phyloP scores from a whole-genome alignment of 1,139 yeast genomes.

The Suhomyces terraborum region DNA sequence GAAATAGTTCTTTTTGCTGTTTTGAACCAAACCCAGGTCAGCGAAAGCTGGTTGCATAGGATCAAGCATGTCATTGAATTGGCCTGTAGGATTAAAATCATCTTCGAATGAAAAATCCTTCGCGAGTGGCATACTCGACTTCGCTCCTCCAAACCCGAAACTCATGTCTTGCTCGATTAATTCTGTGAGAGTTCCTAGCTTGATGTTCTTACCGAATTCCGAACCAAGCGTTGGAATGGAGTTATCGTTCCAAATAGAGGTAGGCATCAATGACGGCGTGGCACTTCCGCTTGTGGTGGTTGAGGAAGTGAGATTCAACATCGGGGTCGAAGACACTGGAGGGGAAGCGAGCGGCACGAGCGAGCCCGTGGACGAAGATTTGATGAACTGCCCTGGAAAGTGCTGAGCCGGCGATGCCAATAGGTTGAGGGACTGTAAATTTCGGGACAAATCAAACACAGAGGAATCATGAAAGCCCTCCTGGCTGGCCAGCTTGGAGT shows the following conservation, averaged over 20 bases:
- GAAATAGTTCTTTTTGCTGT: constrained; percentile 21
- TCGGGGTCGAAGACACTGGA: neutral
- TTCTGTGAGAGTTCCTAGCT: constrained; percentile 14
- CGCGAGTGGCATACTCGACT: neutral
- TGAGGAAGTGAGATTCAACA: constrained; percentile 2
- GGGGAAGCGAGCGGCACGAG: constrained; percentile 7
- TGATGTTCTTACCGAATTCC: constrained; percentile 8
- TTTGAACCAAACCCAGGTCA: neutral
- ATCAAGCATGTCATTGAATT: constrained; percentile 1
- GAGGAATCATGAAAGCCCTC: constrained; percentile 6
- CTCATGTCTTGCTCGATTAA: constrained; percentile 10
- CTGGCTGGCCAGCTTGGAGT: constrained; percentile 1
- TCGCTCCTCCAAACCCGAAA: neutral
- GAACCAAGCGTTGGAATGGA: constrained; percentile 8
- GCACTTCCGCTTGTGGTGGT: constrained; percentile 14
- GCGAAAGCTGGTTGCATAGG: neutral
- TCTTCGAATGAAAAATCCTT: constrained; percentile 12
- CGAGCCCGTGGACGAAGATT: constrained; percentile 6
- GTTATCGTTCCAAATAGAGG: constrained; percentile 18
- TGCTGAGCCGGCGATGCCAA: constrained; percentile 6
- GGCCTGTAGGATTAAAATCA: constrained; percentile 10
- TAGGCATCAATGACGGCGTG: constrained; percentile 14
- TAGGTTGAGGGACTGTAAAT: constrained; percentile 10
- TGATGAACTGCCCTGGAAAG: neutral
- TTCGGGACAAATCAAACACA: constrained; percentile 9